Evolutionary conservation across 2,329 filamentous ascomycete genomes (phyloP).

Genomic region (Botrytis elliptica): DNA sequence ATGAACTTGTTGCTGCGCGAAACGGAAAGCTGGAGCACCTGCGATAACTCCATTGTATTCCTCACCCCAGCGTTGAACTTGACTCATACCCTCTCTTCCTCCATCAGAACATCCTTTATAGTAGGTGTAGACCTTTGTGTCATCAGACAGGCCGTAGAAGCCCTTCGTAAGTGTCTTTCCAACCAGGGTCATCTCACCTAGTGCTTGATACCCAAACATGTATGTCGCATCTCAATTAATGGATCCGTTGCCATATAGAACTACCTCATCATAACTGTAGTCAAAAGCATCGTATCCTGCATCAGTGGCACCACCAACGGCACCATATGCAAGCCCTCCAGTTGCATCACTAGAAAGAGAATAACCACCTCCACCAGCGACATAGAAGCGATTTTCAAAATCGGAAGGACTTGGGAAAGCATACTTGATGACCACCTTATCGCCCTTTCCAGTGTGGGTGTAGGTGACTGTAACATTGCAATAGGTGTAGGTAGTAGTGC

Average conservation of each 20-base stretch:
- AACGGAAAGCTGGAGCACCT: slow-evolving; percentile 50
- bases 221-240: slow-evolving; percentile 40
- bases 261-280: slow-evolving; percentile 41
- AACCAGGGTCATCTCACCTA: slow-evolving; percentile 42
- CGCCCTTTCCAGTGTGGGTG: slow-evolving; percentile 43
- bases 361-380: slow-evolving; percentile 48
- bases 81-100: slow-evolving; percentile 49
- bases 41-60: slow-evolving; percentile 47
- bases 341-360: slow-evolving; percentile 42
- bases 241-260: slow-evolving; percentile 37
- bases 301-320: slow-evolving; percentile 49
- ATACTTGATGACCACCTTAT: slow-evolving; percentile 42
- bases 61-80: slow-evolving; percentile 43
- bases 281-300: slow-evolving; percentile 52
- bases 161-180: slow-evolving; percentile 46
- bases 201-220: slow-evolving; percentile 43
- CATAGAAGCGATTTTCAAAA: slow-evolving; percentile 48
- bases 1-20: slow-evolving; percentile 45
- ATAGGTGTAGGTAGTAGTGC: slow-evolving; percentile 40
- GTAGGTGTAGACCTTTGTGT: slow-evolving; percentile 25
- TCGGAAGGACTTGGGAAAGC: slow-evolving; percentile 45
- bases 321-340: slow-evolving; percentile 47
- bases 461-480: slow-evolving; percentile 50
- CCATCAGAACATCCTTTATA: slow-evolving; percentile 47
- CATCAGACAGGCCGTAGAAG: slow-evolving; percentile 41